Evolutionary conservation across 768 basidiomycete genomes (phyloP), one percentile per base, ranked within the genome.

Genomic region (Boletus sp.): DNA sequence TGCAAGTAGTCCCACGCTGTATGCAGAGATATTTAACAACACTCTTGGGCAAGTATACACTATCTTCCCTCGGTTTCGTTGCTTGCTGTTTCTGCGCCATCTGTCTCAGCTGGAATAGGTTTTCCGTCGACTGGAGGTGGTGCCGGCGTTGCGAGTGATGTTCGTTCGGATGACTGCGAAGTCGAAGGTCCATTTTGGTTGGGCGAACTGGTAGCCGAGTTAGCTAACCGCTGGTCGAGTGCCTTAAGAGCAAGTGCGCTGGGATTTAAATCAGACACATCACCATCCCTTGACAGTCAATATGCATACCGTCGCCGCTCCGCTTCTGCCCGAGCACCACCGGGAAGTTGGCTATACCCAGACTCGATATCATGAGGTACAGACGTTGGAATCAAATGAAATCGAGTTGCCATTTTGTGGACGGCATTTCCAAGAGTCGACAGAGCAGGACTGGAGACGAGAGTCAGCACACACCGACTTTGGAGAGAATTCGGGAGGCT

Each of bases 221-320:
- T 86, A 32, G 95, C 93, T 51, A 98, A 72, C 32, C 94, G 83
- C 66, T 97, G 94, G 65, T 99, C 97, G 36, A 99, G 82, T 4
- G 97, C 97, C 72, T 98, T 97, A 66, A 99, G 77, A 32, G 97
- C 97, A 79, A 99, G 84, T 1, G 95, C 94, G 64, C 96, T 97
- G 67, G 28, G 57, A 53, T 53, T 6, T 24, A 50, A n/a, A 52
- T 60, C 28, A 67, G 55, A 56, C 7, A 41, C 18, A 12, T 59
- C 35, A 52, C 7, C 24, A 18, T n/a, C 46, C 9, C 40, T 29
- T 15, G 17, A 37, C 7, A 6, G 36, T 28, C 18, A 37, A 29
- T 41, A 52, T 15, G 71, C 83, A 55, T 59, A 94, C 94, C 96
- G 83, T 77, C 96, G 78, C 57, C 97, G 80, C 76, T 99, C 97